Base-by-base conservation (phyloP, 805 yeast species). In the Saturnispora bothae region DNA sequence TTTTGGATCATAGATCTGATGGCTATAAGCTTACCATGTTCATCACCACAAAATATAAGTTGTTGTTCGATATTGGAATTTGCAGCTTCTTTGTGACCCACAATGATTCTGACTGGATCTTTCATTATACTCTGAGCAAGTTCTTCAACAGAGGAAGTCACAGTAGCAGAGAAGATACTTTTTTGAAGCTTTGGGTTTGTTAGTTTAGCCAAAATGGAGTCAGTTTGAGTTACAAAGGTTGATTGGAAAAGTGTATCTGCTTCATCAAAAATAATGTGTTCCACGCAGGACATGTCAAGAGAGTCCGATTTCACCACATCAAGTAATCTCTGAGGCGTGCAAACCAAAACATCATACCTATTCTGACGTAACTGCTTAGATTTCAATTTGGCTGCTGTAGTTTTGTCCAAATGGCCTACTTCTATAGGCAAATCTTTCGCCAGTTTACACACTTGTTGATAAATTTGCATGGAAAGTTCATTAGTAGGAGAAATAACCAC, bases 11-110 rank as follows among this genome's bases (percentile, higher is more conserved):
- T 69, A 54, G 88, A 95, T 50, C 97, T 73, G 25, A 92, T 76
- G 0, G 95, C 97, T 22, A 92, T 65, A 18, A 92, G 64, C 58
- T 92, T 92, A n/a, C 98, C 98, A 50, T 83, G 85, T 60, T 92
- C 99, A 48, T 76, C 81, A 33, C 98, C 98, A 43, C 96, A 82
- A 55, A 73, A 89, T 1, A 82, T 71, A 29, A 92, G 62, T 51
- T 74, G 73, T 62, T 89, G 98, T 32, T 83, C 86, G 48, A 89
- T 86, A 35, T 76, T 73, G 7, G 69, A 59, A 43, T 85, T 80
- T 1, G 98, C 98, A 14, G 95, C 94, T 58, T 89, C 96, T 53
- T 88, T 88, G 51, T 78, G 88, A 9, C 96, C 96, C 49, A 89
- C 79, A 43, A 92, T 81, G 29, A 92, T 74, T 54, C 97, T 73